phyloP scores from a whole-genome alignment of 805 yeast genomes.

The Metschnikowia similis region DNA sequence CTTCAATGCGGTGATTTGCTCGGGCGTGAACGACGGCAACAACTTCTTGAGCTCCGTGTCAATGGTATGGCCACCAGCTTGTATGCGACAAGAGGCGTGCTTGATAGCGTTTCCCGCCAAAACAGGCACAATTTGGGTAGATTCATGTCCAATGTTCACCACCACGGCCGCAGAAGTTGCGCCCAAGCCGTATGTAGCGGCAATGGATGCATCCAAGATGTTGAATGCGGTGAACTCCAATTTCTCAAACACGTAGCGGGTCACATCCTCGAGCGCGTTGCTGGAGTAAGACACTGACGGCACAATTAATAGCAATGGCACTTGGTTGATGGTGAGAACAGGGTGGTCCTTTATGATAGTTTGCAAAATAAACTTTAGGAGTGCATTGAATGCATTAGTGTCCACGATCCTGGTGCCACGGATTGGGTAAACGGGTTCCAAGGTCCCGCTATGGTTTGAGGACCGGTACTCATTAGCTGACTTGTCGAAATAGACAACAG shows the following conservation, averaged over 20 bases:
- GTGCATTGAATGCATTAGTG: slow-evolving; percentile 63
- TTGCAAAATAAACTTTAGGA: slow-evolving; percentile 44
- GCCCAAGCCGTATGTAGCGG: slow-evolving; percentile 72
- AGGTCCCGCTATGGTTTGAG: slow-evolving; percentile 26
- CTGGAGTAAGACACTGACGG: slow-evolving; percentile 66
- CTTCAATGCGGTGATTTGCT: slow-evolving; percentile 73
- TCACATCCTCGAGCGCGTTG: slow-evolving; percentile 58
- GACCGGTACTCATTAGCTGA: slow-evolving; percentile 31
- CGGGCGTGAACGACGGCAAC: slow-evolving; percentile 54
- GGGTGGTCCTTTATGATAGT: slow-evolving; percentile 37
- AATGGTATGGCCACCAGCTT: slow-evolving; percentile 64
- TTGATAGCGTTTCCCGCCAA: slow-evolving; percentile 62
- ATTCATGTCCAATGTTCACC: slow-evolving; percentile 73
- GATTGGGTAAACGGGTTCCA: slow-evolving; percentile 57
- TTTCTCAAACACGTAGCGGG: slow-evolving; percentile 71
- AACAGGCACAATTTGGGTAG: slow-evolving; percentile 78
- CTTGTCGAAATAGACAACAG: slow-evolving; percentile 57
- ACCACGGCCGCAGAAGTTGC: slow-evolving; percentile 62
- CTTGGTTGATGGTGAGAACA: slow-evolving; percentile 51
- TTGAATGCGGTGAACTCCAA: slow-evolving; percentile 71
- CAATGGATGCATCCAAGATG: slow-evolving; percentile 61
- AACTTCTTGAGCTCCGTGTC: slow-evolving; percentile 47
- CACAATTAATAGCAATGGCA: slow-evolving; percentile 67
- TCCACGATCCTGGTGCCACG: slow-evolving; percentile 60
- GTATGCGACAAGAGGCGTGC: slow-evolving; percentile 47